Conservation (phyloP, 768 basidiomycete species). For the Podaxis pistillaris region DNA sequence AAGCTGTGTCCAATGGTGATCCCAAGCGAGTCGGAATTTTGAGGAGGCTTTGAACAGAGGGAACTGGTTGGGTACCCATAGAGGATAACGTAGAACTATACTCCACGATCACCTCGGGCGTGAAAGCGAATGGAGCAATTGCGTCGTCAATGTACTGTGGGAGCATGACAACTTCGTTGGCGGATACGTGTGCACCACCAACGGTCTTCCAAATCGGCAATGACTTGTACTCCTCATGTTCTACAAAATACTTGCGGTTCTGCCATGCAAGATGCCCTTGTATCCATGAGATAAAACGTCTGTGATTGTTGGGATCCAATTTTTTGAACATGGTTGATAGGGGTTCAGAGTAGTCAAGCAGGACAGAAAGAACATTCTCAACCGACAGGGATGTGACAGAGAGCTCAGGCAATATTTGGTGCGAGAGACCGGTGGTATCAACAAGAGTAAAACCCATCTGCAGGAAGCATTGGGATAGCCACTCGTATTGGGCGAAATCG, state of each 20-base stretch:
- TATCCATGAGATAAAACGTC: not conserved
- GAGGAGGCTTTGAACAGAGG: not conserved
- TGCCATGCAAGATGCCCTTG: not conserved
- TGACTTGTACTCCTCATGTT: not conserved
- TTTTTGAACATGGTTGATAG: not conserved
- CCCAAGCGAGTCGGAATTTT: slow-evolving; percentile 15
- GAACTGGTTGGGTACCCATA: slow-evolving; percentile 1
- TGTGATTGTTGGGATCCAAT: not conserved
- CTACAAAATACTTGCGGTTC: not conserved
- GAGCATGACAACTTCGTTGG: slow-evolving; percentile 7
- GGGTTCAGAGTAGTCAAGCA: not conserved
- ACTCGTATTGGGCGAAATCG: slow-evolving; percentile 14
- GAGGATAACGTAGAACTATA: not conserved
- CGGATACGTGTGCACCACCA: not conserved
- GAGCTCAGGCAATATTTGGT: slow-evolving; percentile 11
- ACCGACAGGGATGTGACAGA: not conserved
- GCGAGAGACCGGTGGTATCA: slow-evolving; percentile 17
- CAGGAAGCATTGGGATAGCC: slow-evolving; percentile 32
- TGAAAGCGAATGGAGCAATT: slow-evolving; percentile 1
- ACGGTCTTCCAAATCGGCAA: slow-evolving; percentile 6
- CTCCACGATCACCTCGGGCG: not conserved
- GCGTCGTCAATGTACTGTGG: not conserved
- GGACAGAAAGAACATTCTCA: not conserved
- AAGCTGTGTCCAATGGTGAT: slow-evolving; percentile 15
- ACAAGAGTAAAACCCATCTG: slow-evolving; percentile 12